These are phyloP conservation scores for Middelhovenomyces tepae DNA, from an alignment of 805 yeast species.

Conservation along the genomic window DNA sequence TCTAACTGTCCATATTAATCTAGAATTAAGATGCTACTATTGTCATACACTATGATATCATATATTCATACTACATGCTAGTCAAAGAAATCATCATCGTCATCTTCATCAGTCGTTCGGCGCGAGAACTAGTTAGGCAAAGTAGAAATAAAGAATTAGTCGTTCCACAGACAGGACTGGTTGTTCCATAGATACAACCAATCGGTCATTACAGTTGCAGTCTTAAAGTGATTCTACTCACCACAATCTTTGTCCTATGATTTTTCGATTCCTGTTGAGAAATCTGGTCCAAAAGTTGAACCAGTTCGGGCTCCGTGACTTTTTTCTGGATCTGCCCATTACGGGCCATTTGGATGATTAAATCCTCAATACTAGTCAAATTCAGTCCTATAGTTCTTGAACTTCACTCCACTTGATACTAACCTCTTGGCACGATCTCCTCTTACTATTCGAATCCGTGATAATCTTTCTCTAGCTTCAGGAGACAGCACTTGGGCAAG, in stretches of 20 bases:
- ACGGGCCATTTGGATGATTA: slow-evolving; percentile 60
- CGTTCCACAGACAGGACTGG: too few relatives aligned
- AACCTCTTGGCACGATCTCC: slow-evolving; percentile 79
- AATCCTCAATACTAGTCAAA: slow-evolving; percentile 53
- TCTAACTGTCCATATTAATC: too few relatives aligned
- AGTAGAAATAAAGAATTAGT: too few relatives aligned
- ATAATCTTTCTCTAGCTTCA: slow-evolving; percentile 77
- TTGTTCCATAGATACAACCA: too few relatives aligned
- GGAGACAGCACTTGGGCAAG: slow-evolving; percentile 70
- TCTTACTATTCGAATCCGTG: slow-evolving; percentile 79
- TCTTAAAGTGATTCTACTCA: too few relatives aligned
- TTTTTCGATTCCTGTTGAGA: slow-evolving; percentile 57
- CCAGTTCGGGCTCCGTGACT: slow-evolving; percentile 74
- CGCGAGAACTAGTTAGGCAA: too few relatives aligned
- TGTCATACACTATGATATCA: too few relatives aligned
- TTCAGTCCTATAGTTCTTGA: background rate
- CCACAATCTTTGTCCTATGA: slow-evolving; percentile 59
- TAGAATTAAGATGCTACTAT: too few relatives aligned
- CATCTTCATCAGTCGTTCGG: too few relatives aligned
- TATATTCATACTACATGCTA: too few relatives aligned
- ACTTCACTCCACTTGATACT: slow-evolving; percentile 4
- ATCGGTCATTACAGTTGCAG: too few relatives aligned
- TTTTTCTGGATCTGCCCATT: slow-evolving; percentile 70
- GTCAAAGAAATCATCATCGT: too few relatives aligned
- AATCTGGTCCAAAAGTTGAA: slow-evolving; percentile 71